A percentile compares a stretch with the other conserved stretches of the same genome.
These are phyloP conservation scores for Macrocybe gigantea DNA, from an alignment of 768 basidiomycete genomes.

Conservation along the genomic window DNA sequence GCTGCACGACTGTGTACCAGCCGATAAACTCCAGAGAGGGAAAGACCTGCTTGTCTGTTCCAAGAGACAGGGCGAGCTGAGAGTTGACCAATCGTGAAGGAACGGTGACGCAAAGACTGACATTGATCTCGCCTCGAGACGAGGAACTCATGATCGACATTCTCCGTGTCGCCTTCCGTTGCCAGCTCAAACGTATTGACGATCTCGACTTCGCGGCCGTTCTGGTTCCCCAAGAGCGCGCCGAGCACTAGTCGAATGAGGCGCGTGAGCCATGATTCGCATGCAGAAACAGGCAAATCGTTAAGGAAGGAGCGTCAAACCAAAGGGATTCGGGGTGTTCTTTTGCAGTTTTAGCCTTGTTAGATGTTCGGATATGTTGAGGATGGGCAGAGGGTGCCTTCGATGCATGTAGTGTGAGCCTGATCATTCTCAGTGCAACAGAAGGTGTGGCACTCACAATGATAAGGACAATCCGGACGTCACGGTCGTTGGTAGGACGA, in stretches of 20 bases:
- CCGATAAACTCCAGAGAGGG: slow-evolving; percentile 96
- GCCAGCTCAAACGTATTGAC: slow-evolving; percentile 95
- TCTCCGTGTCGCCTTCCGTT: slow-evolving; percentile 46
- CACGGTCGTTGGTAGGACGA: slow-evolving; percentile 66
- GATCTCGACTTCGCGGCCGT: slow-evolving; percentile 93
- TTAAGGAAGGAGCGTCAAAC: slow-evolving; percentile 29
- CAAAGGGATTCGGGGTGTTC: slow-evolving; percentile 54
- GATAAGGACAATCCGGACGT: slow-evolving; percentile 71
- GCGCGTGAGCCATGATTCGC: no score
- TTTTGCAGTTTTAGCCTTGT: slow-evolving; percentile 79
- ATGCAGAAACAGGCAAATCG: neutral
- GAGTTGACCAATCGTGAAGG: slow-evolving; percentile 5
- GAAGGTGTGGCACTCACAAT: slow-evolving; percentile 41
- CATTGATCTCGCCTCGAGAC: slow-evolving; percentile 86
- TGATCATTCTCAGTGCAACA: neutral
- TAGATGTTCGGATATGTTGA: slow-evolving; percentile 95
- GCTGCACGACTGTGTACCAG: slow-evolving; percentile 89
- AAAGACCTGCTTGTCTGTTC: slow-evolving; percentile 93
- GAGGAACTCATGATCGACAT: slow-evolving; percentile 79
- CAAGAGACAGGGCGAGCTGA: neutral
- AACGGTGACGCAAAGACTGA: slow-evolving; percentile 17
- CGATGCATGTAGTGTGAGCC: slow-evolving; percentile 16
- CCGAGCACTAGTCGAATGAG: slow-evolving; percentile 62
- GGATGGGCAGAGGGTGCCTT: slow-evolving; percentile 93
- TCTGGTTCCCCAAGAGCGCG: slow-evolving; percentile 89